phyloP scores from a whole-genome alignment of 495 filamentous ascomycete species.

The Apiosordaria backusii region DNA sequence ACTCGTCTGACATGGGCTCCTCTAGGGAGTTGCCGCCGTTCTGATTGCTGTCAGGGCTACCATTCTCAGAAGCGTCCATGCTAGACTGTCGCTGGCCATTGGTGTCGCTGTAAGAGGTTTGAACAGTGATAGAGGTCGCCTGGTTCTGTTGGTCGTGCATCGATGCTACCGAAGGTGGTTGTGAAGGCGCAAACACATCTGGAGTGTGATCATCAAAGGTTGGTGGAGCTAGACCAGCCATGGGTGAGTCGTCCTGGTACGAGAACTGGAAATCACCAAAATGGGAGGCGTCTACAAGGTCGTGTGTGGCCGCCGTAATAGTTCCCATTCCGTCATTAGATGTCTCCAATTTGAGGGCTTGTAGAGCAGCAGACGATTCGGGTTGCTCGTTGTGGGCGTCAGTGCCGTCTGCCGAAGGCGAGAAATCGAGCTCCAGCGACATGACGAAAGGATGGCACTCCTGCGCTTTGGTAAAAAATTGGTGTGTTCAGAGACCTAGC shows the following conservation, averaged over 20 bases:
- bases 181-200: constrained; percentile 38
- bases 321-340: constrained; percentile 28
- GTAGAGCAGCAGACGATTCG: constrained; percentile 22
- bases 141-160: constrained; percentile 42
- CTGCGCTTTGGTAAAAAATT: neutral
- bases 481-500: constrained; percentile 28
- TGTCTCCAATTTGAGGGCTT: constrained; percentile 31
- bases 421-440: constrained; percentile 30
- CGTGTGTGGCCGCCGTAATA: constrained; percentile 32
- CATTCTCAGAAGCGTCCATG: constrained; percentile 47
- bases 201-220: constrained; percentile 38
- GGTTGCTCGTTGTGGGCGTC: constrained; percentile 24
- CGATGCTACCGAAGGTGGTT: constrained; percentile 35
- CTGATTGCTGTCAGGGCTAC: constrained; percentile 44
- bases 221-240: constrained; percentile 33
- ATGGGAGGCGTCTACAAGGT: constrained; percentile 36
- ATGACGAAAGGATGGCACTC: constrained; percentile 11
- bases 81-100: constrained; percentile 30
- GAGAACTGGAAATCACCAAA: constrained; percentile 48
- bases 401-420: constrained; percentile 23
- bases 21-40: constrained; percentile 46
- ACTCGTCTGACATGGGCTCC: constrained; percentile 51
- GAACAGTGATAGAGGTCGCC: constrained; percentile 35
- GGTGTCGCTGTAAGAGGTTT: constrained; percentile 24
- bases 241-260: constrained; percentile 42